A percentile compares a stretch with the other conserved stretches of the same genome.
Evolutionary conservation across 2,329 filamentous ascomycete genomes (phyloP).

Genomic region (Trichoderma sp.): DNA sequence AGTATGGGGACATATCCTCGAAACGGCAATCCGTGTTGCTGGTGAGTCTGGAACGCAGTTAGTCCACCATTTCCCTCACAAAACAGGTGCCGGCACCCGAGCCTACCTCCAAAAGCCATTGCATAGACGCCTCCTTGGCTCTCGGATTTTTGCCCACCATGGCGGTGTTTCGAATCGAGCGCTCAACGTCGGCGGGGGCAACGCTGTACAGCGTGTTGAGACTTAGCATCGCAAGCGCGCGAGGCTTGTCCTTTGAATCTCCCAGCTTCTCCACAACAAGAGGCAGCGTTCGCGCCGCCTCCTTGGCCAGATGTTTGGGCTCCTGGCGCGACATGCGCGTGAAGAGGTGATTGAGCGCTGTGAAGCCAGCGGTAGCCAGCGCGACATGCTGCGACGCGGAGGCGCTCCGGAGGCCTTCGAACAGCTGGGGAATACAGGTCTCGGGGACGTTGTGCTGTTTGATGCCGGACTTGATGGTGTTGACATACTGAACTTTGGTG

Average conservation of each 20-base stretch:
- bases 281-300: constrained; percentile 71
- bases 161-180: constrained; percentile 74
- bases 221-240: constrained; percentile 71
- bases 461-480: constrained; percentile 79
- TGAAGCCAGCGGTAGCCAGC: constrained; percentile 81
- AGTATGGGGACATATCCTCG: constrained; percentile 78
- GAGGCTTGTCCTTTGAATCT: constrained; percentile 83
- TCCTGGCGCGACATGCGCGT: constrained; percentile 86
- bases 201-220: constrained; percentile 76
- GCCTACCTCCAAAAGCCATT: constrained; percentile 76
- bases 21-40: constrained; percentile 77
- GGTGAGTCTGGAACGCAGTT: constrained; percentile 65
- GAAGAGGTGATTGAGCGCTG: constrained; percentile 81
- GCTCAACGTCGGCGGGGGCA: constrained; percentile 73
- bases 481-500: constrained; percentile 70
- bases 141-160: constrained; percentile 79
- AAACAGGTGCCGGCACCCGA: background rate
- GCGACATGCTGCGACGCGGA: constrained; percentile 75
- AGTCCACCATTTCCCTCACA: constrained; percentile 24
- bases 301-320: constrained; percentile 68
- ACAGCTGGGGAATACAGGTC: constrained; percentile 67
- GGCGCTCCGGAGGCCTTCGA: constrained; percentile 77
- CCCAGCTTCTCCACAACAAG: constrained; percentile 82
- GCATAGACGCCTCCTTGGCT: constrained; percentile 81
- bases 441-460: constrained; percentile 92